These are phyloP conservation scores for Earliella scabrosa DNA, from an alignment of 1,284 basidiomycete genomes.

Conservation along the genomic window DNA sequence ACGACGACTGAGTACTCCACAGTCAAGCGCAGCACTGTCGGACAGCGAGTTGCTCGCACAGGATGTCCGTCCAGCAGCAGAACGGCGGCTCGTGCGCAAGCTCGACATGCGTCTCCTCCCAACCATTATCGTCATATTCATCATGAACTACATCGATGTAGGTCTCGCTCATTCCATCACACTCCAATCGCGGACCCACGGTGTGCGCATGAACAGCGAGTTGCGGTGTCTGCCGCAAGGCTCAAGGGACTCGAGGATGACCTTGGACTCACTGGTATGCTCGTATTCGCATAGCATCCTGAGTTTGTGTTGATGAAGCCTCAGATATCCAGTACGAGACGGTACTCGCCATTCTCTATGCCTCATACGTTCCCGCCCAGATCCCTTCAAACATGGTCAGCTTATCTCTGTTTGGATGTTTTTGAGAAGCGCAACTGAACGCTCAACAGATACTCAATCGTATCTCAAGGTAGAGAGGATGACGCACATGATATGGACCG, in stretches of 20 bases:
- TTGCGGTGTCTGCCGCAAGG: constrained; percentile 61
- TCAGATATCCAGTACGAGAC: constrained; percentile 64
- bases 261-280: constrained; percentile 50
- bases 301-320: background rate
- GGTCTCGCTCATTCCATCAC: constrained; percentile 15
- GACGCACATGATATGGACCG: too few relatives aligned
- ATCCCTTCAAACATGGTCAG: constrained; percentile 70
- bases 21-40: background rate
- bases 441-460: constrained; percentile 51
- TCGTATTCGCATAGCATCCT: constrained; percentile 2
- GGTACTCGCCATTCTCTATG: constrained; percentile 62
- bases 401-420: background rate
- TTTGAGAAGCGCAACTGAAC: background rate
- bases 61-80: constrained; percentile 30
- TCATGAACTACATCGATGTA: constrained; percentile 76
- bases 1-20: background rate
- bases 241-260: constrained; percentile 66
- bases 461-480: constrained; percentile 45
- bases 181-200: too few relatives aligned
- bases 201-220: too few relatives aligned
- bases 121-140: constrained; percentile 62
- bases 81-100: constrained; percentile 43
- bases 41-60: constrained; percentile 34
- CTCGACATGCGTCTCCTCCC: constrained; percentile 64
- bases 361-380: constrained; percentile 63